Conservation (phyloP, 2,329 filamentous ascomycete species). For the Paraphaeosphaeria minitans region DNA sequence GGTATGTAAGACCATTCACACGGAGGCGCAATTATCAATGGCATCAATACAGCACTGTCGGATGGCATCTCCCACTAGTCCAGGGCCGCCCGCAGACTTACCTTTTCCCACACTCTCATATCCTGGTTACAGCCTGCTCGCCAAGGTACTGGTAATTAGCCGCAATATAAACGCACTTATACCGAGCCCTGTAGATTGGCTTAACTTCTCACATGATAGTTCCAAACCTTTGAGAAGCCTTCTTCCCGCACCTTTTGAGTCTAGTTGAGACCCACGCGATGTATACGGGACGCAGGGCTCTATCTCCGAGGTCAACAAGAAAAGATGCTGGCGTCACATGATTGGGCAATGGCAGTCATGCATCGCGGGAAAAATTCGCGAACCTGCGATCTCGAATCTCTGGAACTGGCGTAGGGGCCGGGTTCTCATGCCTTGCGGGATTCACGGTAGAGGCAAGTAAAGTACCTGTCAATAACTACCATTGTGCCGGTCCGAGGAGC, state of each 20-base stretch:
- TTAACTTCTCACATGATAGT: conserved; percentile 3
- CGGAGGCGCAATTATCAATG: neutral
- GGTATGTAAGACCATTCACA: neutral
- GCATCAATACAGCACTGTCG: neutral
- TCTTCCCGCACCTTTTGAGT: conserved; percentile 7
- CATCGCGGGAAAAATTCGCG: neutral
- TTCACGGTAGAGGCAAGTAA: conserved; percentile 8
- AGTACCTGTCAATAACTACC: conserved; percentile 16
- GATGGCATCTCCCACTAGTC: neutral
- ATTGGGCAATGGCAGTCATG: conserved; percentile 1
- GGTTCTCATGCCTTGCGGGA: neutral
- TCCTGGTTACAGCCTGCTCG: conserved; percentile 6
- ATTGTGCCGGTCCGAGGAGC: conserved; percentile 8
- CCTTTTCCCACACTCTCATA: neutral
- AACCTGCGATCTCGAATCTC: neutral
- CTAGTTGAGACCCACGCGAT: neutral
- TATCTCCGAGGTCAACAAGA: conserved; percentile 2
- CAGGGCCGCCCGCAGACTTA: conserved; percentile 2
- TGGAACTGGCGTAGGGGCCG: neutral
- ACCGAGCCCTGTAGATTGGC: neutral
- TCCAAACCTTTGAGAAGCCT: conserved; percentile 9
- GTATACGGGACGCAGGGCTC: conserved; percentile 7
- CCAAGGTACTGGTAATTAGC: conserved; percentile 8
- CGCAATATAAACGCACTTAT: conserved; percentile 8
- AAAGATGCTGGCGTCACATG: neutral